These are phyloP conservation scores for Pichia sp. DNA, from an alignment of 1,139 yeast species.

Conservation along the genomic window DNA sequence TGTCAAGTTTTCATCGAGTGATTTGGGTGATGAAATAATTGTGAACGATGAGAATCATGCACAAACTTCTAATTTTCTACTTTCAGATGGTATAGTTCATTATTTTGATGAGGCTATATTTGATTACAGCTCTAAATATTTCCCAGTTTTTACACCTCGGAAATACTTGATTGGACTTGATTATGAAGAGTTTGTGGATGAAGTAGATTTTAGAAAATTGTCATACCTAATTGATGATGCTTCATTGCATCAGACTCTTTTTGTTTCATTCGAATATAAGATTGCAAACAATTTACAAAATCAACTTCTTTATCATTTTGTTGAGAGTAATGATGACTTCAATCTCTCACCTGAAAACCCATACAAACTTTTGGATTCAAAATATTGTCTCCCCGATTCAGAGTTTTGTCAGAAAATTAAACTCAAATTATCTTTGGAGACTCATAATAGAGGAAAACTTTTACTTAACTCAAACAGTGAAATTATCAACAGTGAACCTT, in stretches of 20 bases:
- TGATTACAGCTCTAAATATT: slow-evolving; percentile 31
- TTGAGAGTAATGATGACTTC: slow-evolving; percentile 36
- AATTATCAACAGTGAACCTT: slow-evolving; percentile 35
- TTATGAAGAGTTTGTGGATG: slow-evolving; percentile 61
- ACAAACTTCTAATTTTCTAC: slow-evolving; percentile 36
- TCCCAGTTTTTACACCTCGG: slow-evolving; percentile 45
- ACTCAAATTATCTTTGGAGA: slow-evolving; percentile 24
- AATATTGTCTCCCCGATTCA: slow-evolving; percentile 34
- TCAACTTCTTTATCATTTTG: slow-evolving; percentile 61
- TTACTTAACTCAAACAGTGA: slow-evolving; percentile 30
- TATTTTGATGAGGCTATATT: slow-evolving; percentile 37
- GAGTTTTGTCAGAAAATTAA: slow-evolving; percentile 46
- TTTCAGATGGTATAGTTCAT: slow-evolving; percentile 60
- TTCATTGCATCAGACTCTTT: slow-evolving; percentile 46
- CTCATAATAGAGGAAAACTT: slow-evolving; percentile 15
- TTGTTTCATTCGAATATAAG: slow-evolving; percentile 32
- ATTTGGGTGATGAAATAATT: slow-evolving; percentile 30
- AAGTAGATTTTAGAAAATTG: slow-evolving; percentile 58
- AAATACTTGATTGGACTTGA: slow-evolving; percentile 68
- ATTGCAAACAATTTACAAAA: slow-evolving; percentile 25
- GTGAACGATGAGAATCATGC: slow-evolving; percentile 28
- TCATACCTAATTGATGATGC: slow-evolving; percentile 50
- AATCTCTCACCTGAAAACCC: slow-evolving; percentile 29
- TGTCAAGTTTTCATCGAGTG: slow-evolving; percentile 25
- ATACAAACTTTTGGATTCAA: slow-evolving; percentile 36